phyloP scores from a whole-genome alignment of 208 protist genomes.

The Lotmaria passim region DNA sequence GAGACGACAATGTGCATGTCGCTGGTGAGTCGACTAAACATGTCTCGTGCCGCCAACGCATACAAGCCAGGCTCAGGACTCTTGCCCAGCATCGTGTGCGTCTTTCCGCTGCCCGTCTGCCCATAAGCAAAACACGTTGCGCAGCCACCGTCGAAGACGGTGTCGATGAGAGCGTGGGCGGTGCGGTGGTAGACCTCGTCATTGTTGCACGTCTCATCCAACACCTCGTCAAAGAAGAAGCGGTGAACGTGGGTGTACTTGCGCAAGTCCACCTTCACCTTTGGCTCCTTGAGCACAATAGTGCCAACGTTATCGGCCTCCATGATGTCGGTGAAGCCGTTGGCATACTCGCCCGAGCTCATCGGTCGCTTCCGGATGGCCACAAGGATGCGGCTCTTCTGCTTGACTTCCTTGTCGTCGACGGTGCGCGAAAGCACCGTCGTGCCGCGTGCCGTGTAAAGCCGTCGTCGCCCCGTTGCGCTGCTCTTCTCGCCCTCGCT shows the following conservation, averaged over 20 bases:
- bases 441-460: conserved; percentile 61
- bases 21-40: conserved; percentile 65
- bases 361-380: conserved; percentile 92
- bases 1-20: conserved; percentile 48
- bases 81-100: conserved; percentile 90
- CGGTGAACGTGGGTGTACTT: conserved; percentile 96
- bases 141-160: conserved; percentile 68
- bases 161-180: conserved; percentile 66
- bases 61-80: conserved; percentile 70
- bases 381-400: conserved; percentile 86
- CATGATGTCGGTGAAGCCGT: conserved; percentile 82
- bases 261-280: conserved; percentile 94
- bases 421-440: conserved; percentile 54
- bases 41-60: conserved; percentile 64
- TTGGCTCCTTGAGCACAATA: conserved; percentile 85
- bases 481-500: conserved; percentile 16
- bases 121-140: conserved; percentile 92
- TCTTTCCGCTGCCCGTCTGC: conserved; percentile 93
- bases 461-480: conserved; percentile 32
- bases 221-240: conserved; percentile 96
- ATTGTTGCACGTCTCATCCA: conserved; percentile 91
- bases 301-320: conserved; percentile 67
- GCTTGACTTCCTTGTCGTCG: conserved; percentile 41
- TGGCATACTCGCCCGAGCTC: conserved; percentile 55
- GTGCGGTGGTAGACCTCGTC: conserved; percentile 88